phyloP scores from a whole-genome alignment of 257 asterid genomes.

The Scutellaria baicalensis region DNA sequence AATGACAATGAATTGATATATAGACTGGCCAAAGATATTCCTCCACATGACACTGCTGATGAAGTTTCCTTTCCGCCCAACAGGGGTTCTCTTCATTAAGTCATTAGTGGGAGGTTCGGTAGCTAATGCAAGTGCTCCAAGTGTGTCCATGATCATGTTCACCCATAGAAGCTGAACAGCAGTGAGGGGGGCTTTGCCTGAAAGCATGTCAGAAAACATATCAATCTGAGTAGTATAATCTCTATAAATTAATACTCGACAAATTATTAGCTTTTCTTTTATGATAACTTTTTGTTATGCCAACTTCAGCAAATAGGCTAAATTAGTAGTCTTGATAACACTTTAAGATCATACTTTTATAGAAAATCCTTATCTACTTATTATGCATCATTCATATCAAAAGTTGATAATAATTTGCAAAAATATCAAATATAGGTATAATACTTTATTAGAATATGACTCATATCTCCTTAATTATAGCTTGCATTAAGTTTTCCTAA shows the following conservation, averaged over 20 bases:
- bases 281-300: neutral
- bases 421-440: too few species aligned
- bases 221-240: neutral
- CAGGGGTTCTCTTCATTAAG: constrained; percentile 74
- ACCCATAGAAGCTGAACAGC: constrained; percentile 99
- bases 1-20: constrained; percentile 76
- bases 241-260: too few species aligned
- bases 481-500: too few species aligned
- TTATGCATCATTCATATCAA: neutral
- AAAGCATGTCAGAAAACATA: neutral
- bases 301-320: neutral
- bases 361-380: neutral
- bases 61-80: constrained; percentile 89
- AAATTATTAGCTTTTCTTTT: too few species aligned
- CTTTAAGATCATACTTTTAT: too few species aligned
- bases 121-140: constrained; percentile 98
- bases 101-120: constrained; percentile 90
- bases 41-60: constrained; percentile 95
- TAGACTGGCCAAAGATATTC: constrained; percentile 79
- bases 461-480: too few species aligned
- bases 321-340: neutral
- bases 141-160: constrained; percentile 97
- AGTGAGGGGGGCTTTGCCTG: constrained; percentile 89
- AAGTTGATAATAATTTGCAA: neutral
- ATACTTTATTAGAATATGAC: too few species aligned